Percentiles rank a stretch among this genome's conserved stretches.
Evolutionary conservation across 768 basidiomycete genomes (phyloP).

Genomic region (Piloderma croceum): DNA sequence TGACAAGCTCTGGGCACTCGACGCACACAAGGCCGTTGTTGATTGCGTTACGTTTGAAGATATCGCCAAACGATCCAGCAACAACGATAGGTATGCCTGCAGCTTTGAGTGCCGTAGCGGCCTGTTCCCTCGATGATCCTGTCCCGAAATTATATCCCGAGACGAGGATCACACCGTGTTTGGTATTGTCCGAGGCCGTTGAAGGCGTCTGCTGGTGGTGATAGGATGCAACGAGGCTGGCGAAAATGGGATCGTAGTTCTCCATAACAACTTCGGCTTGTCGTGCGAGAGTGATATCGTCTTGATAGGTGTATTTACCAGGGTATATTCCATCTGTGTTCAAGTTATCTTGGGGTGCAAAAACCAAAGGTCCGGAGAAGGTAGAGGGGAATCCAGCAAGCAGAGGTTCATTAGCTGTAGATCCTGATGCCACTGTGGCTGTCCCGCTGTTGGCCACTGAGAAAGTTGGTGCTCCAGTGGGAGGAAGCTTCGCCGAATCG

Average conservation of each 20-base stretch:
- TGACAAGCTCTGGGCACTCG: conserved; percentile 85
- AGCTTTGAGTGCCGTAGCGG: conserved; percentile 93
- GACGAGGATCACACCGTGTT: conserved; percentile 72
- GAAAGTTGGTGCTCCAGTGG: conserved; percentile 50
- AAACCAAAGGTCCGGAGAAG: conserved; percentile 84
- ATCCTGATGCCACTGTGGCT: conserved; percentile 22
- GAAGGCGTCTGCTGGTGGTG: conserved; percentile 16
- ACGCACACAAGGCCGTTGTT: conserved; percentile 97
- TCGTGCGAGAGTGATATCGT: conserved; percentile 91
- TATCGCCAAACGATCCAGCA: conserved; percentile 98
- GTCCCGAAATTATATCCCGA: conserved; percentile 99
- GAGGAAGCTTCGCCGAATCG: conserved; percentile 47
- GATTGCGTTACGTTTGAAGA: conserved; percentile 98
- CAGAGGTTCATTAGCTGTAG: conserved; percentile 52
- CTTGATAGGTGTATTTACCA: conserved; percentile 98
- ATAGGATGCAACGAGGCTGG: conserved; percentile 54
- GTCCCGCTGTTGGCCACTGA: conserved; percentile 37
- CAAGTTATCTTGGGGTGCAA: conserved; percentile 93
- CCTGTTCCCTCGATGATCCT: conserved; percentile 96
- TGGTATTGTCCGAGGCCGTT: conserved; percentile 23
- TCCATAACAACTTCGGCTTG: conserved; percentile 99
- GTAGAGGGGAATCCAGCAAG: conserved; percentile 75
- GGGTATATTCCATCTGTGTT: conserved; percentile 99
- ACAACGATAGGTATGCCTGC: conserved; percentile 91
- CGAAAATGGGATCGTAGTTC: conserved; percentile 93